phyloP scores from a whole-genome alignment of 495 filamentous ascomycete species.

The Evansstolkia leycettana region DNA sequence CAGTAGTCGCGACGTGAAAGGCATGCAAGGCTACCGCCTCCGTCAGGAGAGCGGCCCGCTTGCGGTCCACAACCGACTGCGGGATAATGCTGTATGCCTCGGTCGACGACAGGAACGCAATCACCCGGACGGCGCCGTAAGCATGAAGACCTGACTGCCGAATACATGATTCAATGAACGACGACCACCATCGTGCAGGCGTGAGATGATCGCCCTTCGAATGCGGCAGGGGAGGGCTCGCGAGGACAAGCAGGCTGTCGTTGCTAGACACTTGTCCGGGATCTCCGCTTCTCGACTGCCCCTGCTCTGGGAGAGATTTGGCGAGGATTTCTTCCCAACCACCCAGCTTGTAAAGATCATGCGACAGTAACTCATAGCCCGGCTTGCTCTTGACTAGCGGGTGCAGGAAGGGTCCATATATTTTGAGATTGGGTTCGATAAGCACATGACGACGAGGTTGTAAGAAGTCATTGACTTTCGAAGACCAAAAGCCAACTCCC shows the following conservation, averaged over 20 bases:
- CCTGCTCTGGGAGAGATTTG: slow-evolving; percentile 27
- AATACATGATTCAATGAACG: slow-evolving; percentile 19
- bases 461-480: slow-evolving; percentile 58
- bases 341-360: slow-evolving; percentile 35
- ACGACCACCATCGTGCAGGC: slow-evolving; percentile 21
- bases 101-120: slow-evolving; percentile 43
- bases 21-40: slow-evolving; percentile 41
- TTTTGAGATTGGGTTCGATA: slow-evolving; percentile 47
- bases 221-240: slow-evolving; percentile 31
- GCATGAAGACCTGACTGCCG: slow-evolving; percentile 14
- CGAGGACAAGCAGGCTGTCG: slow-evolving; percentile 54
- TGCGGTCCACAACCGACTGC: slow-evolving; percentile 34
- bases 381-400: slow-evolving; percentile 47
- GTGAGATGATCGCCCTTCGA: slow-evolving; percentile 27
- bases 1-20: slow-evolving; percentile 30
- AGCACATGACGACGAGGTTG: slow-evolving; percentile 71
- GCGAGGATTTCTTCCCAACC: slow-evolving; percentile 32
- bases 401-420: slow-evolving; percentile 46
- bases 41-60: slow-evolving; percentile 38
- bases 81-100: slow-evolving; percentile 42
- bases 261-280: slow-evolving; percentile 33
- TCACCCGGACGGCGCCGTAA: slow-evolving; percentile 53
- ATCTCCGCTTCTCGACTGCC: slow-evolving; percentile 8
- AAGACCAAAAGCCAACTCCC: slow-evolving; percentile 60
- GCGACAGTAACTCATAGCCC: slow-evolving; percentile 36